Evolutionary conservation across 345 rosid species (phyloP).

Genomic region (Acer yangbiense): DNA sequence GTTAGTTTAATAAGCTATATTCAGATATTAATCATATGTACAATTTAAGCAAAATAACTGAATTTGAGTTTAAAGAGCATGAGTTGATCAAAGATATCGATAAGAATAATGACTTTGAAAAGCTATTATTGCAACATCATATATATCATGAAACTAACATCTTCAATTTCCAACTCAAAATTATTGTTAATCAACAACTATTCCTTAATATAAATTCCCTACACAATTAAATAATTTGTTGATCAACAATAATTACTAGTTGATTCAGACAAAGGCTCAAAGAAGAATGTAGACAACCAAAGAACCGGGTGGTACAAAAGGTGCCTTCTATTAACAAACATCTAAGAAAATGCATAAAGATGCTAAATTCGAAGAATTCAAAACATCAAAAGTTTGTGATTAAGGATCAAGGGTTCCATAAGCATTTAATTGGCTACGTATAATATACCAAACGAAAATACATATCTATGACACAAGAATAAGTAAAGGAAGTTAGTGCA

Average conservation of each 20-base stretch:
- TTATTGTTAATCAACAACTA: not conserved
- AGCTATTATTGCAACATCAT: not conserved
- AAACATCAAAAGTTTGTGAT: not conserved
- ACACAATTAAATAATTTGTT: too few relatives aligned
- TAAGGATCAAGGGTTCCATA: not conserved
- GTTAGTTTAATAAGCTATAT: not conserved
- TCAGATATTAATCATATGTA: not conserved
- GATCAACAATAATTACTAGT: not conserved
- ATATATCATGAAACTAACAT: not conserved
- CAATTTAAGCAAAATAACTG: not conserved
- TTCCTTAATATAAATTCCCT: not conserved
- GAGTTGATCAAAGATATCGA: not conserved
- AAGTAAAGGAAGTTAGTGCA: constrained; percentile 1
- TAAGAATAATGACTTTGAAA: not conserved
- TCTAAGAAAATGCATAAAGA: not conserved
- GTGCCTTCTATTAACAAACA: not conserved
- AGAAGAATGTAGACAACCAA: not conserved
- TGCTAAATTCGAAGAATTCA: not conserved
- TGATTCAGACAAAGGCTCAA: not conserved
- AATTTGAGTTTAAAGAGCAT: not conserved
- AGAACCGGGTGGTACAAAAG: not conserved
- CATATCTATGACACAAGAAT: not conserved
- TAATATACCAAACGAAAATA: not conserved
- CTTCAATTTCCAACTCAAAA: not conserved
- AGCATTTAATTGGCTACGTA: not conserved